These are phyloP conservation scores for Coemansia sp. DNA, from an alignment of 192 early-diverging fungal genomes.

Conservation along the genomic window DNA sequence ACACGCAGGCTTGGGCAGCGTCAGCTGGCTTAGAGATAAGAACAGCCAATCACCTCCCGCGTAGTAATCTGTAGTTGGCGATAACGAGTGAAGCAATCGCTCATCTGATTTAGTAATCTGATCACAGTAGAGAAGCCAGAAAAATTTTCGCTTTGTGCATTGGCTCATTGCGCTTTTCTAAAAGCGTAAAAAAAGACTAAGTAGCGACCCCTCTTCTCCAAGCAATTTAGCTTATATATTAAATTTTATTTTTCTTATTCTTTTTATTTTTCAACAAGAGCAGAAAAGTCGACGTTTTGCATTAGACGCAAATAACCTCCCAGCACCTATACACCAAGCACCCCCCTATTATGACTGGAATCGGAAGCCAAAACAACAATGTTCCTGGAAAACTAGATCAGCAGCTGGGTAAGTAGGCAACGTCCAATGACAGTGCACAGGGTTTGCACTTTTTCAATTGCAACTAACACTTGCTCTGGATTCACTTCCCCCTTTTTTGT, in stretches of 20 bases:
- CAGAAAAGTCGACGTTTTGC: conserved; percentile 3
- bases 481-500: conserved; percentile 5
- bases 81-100: not conserved
- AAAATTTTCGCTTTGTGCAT: no score
- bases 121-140: no score
- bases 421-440: not conserved
- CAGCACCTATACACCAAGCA: not conserved
- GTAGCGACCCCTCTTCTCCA: no score
- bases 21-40: no score
- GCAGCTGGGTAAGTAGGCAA: conserved; percentile 59
- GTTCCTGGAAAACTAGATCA: conserved; percentile 68
- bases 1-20: no score
- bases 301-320: conserved; percentile 6
- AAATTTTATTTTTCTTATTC: conserved; percentile 4
- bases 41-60: not conserved
- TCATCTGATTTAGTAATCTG: conserved; percentile 1
- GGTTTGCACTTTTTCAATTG: no score
- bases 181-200: no score
- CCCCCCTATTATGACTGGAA: conserved; percentile 46
- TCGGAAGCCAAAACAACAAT: conserved; percentile 55
- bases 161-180: no score
- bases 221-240: conserved; percentile 3
- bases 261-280: conserved; percentile 7
- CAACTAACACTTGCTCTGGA: no score
- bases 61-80: no score